Percentiles rank a stretch among this genome's conserved stretches.
Conservation (phyloP, 805 yeast species). For the Danielozyma ontarioensis region DNA sequence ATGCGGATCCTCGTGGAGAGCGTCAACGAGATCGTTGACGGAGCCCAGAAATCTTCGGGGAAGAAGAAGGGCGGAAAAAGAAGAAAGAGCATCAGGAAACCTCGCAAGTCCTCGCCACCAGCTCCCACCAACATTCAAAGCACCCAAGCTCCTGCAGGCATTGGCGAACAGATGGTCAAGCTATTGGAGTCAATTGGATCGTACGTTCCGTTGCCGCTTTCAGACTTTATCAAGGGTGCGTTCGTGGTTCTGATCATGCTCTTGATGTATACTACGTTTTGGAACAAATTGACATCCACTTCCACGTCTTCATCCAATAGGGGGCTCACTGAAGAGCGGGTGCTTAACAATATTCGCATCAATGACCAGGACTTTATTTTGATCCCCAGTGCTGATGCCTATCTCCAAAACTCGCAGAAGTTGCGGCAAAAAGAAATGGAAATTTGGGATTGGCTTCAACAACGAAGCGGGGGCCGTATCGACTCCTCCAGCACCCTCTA, state of each 20-base stretch:
- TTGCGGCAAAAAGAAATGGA: slow-evolving; percentile 3
- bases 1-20: slow-evolving; percentile 9
- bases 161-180: slow-evolving; percentile 3
- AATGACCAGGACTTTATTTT: slow-evolving; percentile 4
- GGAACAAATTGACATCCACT: background rate
- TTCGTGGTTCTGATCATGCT: slow-evolving; percentile 2
- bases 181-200: slow-evolving; percentile 9
- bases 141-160: slow-evolving; percentile 1
- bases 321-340: no score
- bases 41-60: slow-evolving; percentile 2
- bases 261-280: background rate
- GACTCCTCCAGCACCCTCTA: no score
- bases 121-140: background rate
- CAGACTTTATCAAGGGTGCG: slow-evolving; percentile 6
- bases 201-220: slow-evolving; percentile 2
- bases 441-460: slow-evolving; percentile 13
- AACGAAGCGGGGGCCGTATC: slow-evolving; percentile 5
- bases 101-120: background rate
- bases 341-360: slow-evolving; percentile 1
- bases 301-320: no score
- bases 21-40: slow-evolving; percentile 4
- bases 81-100: slow-evolving; percentile 3
- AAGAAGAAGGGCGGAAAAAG: slow-evolving; percentile 6
- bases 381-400: slow-evolving; percentile 8
- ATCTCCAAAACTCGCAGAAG: slow-evolving; percentile 4